Evolutionary conservation across 352 stramenopile genomes (phyloP), one percentile per base, ranked within the genome.

Genomic region (Thalassiosira exigua): DNA sequence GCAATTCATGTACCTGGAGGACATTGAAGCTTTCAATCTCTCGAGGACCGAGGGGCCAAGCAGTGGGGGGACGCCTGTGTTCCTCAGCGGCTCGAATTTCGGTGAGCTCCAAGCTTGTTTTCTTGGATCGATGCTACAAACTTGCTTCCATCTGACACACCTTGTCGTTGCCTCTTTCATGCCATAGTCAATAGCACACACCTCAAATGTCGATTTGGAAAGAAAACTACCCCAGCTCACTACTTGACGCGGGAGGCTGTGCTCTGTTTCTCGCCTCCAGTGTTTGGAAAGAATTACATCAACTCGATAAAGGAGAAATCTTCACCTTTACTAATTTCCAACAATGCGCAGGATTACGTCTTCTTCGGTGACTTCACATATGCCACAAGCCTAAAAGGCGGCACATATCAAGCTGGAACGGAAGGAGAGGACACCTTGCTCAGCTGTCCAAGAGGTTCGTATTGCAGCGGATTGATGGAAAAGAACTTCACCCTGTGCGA

Each of bases 321-420:
- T 24, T 12, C 93, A 2, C 91, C 96, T 19, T 89, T 98, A 32
- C 91, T 96, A 68, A 82, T 98, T 17, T 96, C 96, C 9, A 98
- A 98, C 84, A 98, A 98, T 84, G 95, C 93, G 24, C 79, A 92
- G n/a, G 96, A 98, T 75, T 98, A 96, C 69, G 96, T 95, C 14
- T 92, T 75, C 9, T 94, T 94, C 85, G 93, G 61, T 30, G 75
- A 64, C 90, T 98, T 82, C 82, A 97, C 54, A 91, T 89, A 87
- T 36, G 57, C 68, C 1, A 72, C 71, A 17, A 64, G n/a, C 3
- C 59, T 75, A 9, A 67, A 60, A 11, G 42, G 19, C 24, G 83
- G 81, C 4, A 76, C 41, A 1, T 90, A 86, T 69, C 74, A 89
- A 64, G 50, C 79, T 53, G 80, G 70, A 65, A 71, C 51, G 24